These are phyloP conservation scores for Pseudogymnoascus sp. DNA, from an alignment of 2,329 filamentous ascomycete genomes.

Conservation along the genomic window DNA sequence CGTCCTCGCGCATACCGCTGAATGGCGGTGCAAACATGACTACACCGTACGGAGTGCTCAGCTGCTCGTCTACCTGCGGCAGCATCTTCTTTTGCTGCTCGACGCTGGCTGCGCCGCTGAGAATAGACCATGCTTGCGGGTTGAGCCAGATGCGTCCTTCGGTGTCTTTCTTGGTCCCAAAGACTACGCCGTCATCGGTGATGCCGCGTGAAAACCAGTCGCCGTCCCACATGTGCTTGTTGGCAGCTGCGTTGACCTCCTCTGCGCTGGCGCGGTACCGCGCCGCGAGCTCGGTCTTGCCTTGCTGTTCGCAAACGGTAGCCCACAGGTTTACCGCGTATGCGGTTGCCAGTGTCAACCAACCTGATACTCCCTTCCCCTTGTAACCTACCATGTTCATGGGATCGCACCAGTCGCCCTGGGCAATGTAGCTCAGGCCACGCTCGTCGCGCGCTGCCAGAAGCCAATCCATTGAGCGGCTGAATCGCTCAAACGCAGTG, in stretches of 20 bases:
- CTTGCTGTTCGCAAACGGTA: slow-evolving; percentile 39
- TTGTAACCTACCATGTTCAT: slow-evolving; percentile 57
- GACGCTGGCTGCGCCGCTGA: slow-evolving; percentile 41
- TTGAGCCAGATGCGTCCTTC: slow-evolving; percentile 52
- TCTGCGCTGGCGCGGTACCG: slow-evolving; percentile 38
- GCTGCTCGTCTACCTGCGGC: slow-evolving; percentile 41
- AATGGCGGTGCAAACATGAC: slow-evolving; percentile 49
- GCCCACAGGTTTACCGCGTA: slow-evolving; percentile 48
- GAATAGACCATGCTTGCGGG: slow-evolving; percentile 48
- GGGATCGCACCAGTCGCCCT: slow-evolving; percentile 53
- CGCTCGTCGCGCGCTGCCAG: slow-evolving; percentile 42
- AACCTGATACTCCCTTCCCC: slow-evolving; percentile 49
- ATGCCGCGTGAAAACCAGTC: slow-evolving; percentile 51
- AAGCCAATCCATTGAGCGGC: slow-evolving; percentile 51
- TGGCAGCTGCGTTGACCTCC: slow-evolving; percentile 43
- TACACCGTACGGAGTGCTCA: slow-evolving; percentile 45
- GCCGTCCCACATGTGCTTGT: slow-evolving; percentile 46
- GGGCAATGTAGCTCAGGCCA: slow-evolving; percentile 49
- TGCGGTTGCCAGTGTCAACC: slow-evolving; percentile 48
- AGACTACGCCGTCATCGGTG: slow-evolving; percentile 45
- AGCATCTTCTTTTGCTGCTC: slow-evolving; percentile 40
- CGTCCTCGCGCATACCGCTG: slow-evolving; percentile 48
- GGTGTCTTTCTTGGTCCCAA: slow-evolving; percentile 42
- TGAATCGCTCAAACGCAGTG: slow-evolving; percentile 47
- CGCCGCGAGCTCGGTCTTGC: slow-evolving; percentile 33